Conservation (phyloP, 108 stramenopile genomes). For the Pseudonitzschia multistriata region DNA sequence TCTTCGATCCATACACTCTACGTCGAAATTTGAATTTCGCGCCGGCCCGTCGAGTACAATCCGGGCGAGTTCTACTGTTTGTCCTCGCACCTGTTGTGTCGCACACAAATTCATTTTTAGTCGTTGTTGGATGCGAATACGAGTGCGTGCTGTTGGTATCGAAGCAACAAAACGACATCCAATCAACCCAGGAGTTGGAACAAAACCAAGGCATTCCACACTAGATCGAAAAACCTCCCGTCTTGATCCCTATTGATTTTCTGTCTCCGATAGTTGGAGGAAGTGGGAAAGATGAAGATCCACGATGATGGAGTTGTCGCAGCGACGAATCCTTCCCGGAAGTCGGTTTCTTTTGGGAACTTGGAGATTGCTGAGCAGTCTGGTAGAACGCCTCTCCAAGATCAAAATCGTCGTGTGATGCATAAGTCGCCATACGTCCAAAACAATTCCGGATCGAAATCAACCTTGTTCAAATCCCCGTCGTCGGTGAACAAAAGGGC, state of each 20-base stretch:
- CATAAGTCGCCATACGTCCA: neutral
- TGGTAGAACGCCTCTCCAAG: slow-evolving; percentile 2
- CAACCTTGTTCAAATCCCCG: neutral
- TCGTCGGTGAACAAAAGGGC: neutral
- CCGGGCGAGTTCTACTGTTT: slow-evolving; percentile 6
- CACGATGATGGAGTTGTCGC: slow-evolving; percentile 19
- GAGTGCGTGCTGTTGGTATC: no score
- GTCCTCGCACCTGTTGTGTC: no score
- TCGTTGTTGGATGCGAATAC: no score
- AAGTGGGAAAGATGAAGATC: slow-evolving; percentile 23
- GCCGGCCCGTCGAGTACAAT: neutral
- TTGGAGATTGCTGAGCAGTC: neutral
- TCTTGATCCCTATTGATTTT: neutral
- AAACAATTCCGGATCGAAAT: neutral
- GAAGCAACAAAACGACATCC: neutral
- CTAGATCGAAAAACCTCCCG: neutral
- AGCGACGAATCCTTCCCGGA: neutral
- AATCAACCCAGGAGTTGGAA: neutral
- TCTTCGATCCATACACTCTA: neutral
- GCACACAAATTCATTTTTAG: no score
- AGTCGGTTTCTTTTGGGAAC: slow-evolving; percentile 21
- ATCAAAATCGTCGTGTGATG: neutral
- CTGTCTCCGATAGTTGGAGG: neutral
- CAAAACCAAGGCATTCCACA: neutral
- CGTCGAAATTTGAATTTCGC: slow-evolving; percentile 8